These are phyloP conservation scores for Gloeopeniophorella convolvens DNA, from an alignment of 768 basidiomycete species.

Conservation along the genomic window DNA sequence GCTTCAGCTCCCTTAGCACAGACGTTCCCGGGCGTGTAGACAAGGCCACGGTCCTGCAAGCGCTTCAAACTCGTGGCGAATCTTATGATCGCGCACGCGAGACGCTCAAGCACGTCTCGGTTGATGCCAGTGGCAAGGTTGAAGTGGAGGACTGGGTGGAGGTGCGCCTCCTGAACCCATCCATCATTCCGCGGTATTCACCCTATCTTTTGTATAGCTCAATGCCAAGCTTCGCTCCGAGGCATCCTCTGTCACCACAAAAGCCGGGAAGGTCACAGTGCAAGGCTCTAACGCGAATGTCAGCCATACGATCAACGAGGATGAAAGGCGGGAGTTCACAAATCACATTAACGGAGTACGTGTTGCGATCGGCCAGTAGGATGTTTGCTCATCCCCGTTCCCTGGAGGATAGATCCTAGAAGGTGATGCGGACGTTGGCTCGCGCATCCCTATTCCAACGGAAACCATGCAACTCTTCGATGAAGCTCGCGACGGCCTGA, in stretches of 20 bases:
- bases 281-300: constrained; percentile 93
- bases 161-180: constrained; percentile 37
- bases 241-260: constrained; percentile 39
- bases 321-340: constrained; percentile 94
- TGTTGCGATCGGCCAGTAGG: constrained; percentile 21
- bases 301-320: constrained; percentile 96
- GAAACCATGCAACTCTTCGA: constrained; percentile 98
- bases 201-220: constrained; percentile 40
- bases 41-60: constrained; percentile 74
- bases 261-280: constrained; percentile 87
- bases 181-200: not conserved
- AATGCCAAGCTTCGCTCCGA: constrained; percentile 69
- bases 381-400: not conserved
- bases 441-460: constrained; percentile 86
- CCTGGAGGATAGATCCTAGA: constrained; percentile 69
- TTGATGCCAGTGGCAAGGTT: constrained; percentile 93
- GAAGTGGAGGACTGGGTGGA: constrained; percentile 99
- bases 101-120: constrained; percentile 87
- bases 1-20: constrained; percentile 58
- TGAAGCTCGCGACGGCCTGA: constrained; percentile 90
- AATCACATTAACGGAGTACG: constrained; percentile 93
- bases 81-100: constrained; percentile 87
- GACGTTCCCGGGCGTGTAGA: constrained; percentile 79
- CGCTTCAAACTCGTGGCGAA: constrained; percentile 73
- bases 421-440: constrained; percentile 79